A percentile compares a stretch with the other conserved stretches of the same genome.
These are phyloP conservation scores for Fragilariopsis cylindrus DNA, from an alignment of 108 stramenopile genomes.

Conservation along the genomic window DNA sequence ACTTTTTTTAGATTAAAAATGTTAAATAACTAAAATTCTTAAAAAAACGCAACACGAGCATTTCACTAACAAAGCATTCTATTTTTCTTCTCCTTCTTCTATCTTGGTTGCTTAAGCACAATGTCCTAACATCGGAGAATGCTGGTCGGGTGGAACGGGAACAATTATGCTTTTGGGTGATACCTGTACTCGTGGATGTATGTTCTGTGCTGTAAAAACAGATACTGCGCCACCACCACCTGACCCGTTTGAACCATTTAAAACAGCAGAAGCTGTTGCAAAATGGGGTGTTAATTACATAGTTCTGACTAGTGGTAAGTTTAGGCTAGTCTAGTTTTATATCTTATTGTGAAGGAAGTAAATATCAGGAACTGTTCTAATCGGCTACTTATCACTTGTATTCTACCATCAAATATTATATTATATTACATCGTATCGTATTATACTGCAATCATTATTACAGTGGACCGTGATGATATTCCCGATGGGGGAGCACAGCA, in stretches of 20 bases:
- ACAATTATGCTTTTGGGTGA: slow-evolving; percentile 99
- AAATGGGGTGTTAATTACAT: slow-evolving; percentile 99
- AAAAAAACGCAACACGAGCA: no score
- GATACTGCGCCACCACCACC: slow-evolving; percentile 86
- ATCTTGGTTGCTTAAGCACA: slow-evolving; percentile 50
- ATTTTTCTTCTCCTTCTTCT: no score
- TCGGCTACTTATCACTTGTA: no score
- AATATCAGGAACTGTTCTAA: no score
- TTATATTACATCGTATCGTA: no score
- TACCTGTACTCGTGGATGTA: slow-evolving; percentile 97
- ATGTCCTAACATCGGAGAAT: slow-evolving; percentile 99
- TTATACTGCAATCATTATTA: slow-evolving; percentile 5
- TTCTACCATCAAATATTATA: no score
- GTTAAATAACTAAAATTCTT: no score
- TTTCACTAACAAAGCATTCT: no score
- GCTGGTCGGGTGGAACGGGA: slow-evolving; percentile 99
- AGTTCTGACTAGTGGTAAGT: slow-evolving; percentile 85
- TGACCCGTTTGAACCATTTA: slow-evolving; percentile 96
- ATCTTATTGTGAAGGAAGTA: no score
- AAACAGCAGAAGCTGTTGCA: slow-evolving; percentile 89
- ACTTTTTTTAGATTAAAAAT: no score
- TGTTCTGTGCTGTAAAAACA: slow-evolving; percentile 98
- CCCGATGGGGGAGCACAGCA: slow-evolving; percentile 94
- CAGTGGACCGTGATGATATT: slow-evolving; percentile 96
- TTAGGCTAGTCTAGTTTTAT: no score